Base-by-base conservation (phyloP, 2,329 filamentous ascomycete genomes). In the Fusarium zealandicum region DNA sequence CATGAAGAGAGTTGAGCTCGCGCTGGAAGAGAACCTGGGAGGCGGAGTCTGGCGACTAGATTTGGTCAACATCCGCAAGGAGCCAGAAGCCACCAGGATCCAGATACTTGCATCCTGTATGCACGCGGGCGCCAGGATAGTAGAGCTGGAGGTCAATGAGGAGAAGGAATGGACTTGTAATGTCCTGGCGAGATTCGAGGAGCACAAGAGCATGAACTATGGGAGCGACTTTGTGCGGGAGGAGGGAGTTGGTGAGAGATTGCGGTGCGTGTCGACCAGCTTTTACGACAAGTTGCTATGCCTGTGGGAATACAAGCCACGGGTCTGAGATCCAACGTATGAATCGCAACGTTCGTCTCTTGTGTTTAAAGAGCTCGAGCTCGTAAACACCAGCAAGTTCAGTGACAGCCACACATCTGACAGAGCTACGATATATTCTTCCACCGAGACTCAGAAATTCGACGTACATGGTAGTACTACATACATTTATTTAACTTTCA, bases 191-290 rank as follows among this genome's bases (percentile, higher is more conserved):
- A 82, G 81, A 45, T 96, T 96, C 68, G 89, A 91, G 64, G 90
- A 93, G 70, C 92, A 97, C 70, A 80, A 90, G 75, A 96, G 92
- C 71, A 96, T 97, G 92, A 96, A 96, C 68, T 98, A 98, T 71
- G 93, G 89, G 6, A 90, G 89, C 65, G 92, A 93, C 73, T 83
- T 86, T 53, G 80, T 83, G 61, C 80, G 80, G 2, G 67, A 51
- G 18, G 44, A 46, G 6, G 64, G 68, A 45, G 63, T 10, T 4
- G 43, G 52, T 0, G 51, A 56, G 4, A 49, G 74, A 6, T 50
- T 79, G 30, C 63, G 77, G 16, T 82, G 86, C 63, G 77, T 92
- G 1, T 90, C 87, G 17, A 91, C 88, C 1, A 92, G 89, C 70
- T 93, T 92, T 64, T 92, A 92, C 61, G 89, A 92, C 71, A 84